Conservation (phyloP, 306 rosid species). For the Sicyos baderoa region DNA sequence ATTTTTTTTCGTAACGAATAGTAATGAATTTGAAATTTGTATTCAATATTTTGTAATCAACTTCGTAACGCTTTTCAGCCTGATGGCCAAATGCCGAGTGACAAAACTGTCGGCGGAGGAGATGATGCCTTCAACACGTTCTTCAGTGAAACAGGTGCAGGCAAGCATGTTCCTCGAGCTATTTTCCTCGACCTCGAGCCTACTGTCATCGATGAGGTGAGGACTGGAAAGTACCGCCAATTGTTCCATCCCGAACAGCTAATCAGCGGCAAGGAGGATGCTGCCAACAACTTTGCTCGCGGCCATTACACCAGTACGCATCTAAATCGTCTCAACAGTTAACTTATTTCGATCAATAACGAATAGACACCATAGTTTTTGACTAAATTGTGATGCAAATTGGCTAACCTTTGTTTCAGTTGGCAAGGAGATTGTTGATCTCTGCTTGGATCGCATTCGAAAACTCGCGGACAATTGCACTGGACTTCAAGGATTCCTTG, state of each 20-base stretch:
- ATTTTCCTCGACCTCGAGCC: slow-evolving; percentile 87
- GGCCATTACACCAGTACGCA: slow-evolving; percentile 78
- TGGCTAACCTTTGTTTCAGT: slow-evolving; percentile 25
- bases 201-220: slow-evolving; percentile 85
- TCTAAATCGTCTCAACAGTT: neutral
- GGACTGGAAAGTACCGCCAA: slow-evolving; percentile 84
- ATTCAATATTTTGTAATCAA: neutral
- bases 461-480: slow-evolving; percentile 93
- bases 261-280: slow-evolving; percentile 89
- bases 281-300: slow-evolving; percentile 96
- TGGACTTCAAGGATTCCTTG: slow-evolving; percentile 88
- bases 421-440: slow-evolving; percentile 91
- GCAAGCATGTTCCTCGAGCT: slow-evolving; percentile 30
- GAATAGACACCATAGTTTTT: neutral
- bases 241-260: slow-evolving; percentile 93
- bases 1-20: too few species aligned
- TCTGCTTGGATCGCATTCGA: slow-evolving; percentile 84
- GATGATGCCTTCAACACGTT: slow-evolving; percentile 42
- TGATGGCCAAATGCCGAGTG: slow-evolving; percentile 93
- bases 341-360: neutral
- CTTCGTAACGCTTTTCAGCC: neutral
- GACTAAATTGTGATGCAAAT: neutral
- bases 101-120: slow-evolving; percentile 72
- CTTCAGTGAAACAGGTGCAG: slow-evolving; percentile 78
- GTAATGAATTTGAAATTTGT: neutral